Evolutionary conservation across 2,329 filamentous ascomycete genomes (phyloP), one percentile per base, ranked within the genome.

Genomic region (Phyllosticta citrichinensis): DNA sequence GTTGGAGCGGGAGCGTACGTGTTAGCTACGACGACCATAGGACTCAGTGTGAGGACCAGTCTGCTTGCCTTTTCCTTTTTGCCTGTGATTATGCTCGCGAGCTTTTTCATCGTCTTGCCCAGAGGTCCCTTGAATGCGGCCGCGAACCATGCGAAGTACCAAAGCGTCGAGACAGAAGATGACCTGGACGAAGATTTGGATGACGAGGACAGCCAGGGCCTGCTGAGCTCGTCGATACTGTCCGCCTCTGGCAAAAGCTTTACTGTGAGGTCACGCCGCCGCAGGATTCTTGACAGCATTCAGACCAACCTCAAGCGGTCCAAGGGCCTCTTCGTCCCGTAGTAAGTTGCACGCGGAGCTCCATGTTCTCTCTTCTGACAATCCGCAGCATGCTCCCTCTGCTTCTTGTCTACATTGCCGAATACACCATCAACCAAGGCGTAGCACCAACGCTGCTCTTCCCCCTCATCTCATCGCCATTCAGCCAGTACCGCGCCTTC

Each of bases 371-470:
- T 47, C 52, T 54, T 30, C 27, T 19, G 40, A 17, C 55, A 51
- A 22, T 24, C 30, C 8, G 56, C 64, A 83, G 81, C 73, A 97
- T 99, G 91, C 80, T 96, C 3, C 94, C 94, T 0, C 81, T 99
- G 14, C 80, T 97, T 35, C 77, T 97, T 17, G 94, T 99, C 30
- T 99, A 97, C 72, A 83, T 97, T 40, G 91, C 92, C 61, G 94
- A 99, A 77, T 99, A 99, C 73, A 95, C 89, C 60, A 97, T 97
- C 74, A 97, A 97, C 76, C 92, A 96, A 77, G 93, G 92, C 40
- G 91, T 97, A 0, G 81, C 91, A 0, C 93, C 94, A 0, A 96
- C 91, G 0, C 79, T 97, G 0, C 82, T 99, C 4, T 99, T 96
- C 70, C 91, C 92, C 0, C 79, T 97, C 0, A 70, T 80, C 1